Evolutionary conservation across 768 basidiomycete species (phyloP).

Genomic region (Coprinellus micaceus): DNA sequence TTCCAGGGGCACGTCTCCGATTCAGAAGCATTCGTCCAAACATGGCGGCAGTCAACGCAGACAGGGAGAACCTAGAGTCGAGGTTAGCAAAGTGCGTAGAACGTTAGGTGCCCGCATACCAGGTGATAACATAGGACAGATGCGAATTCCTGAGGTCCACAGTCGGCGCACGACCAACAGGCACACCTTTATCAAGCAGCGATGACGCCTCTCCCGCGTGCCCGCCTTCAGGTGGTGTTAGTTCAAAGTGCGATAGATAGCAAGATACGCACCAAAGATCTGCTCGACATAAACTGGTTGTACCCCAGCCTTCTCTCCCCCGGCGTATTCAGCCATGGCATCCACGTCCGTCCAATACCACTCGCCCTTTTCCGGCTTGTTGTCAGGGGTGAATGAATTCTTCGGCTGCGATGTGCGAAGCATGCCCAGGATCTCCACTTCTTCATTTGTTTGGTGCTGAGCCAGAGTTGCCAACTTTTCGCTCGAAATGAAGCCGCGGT

Average conservation of each 20-base stretch:
- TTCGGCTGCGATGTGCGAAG: slow-evolving; percentile 71
- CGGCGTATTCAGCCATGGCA: slow-evolving; percentile 73
- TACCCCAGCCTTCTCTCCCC: slow-evolving; percentile 65
- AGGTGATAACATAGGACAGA: slow-evolving; percentile 91
- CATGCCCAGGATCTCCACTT: slow-evolving; percentile 83
- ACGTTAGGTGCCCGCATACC: slow-evolving; percentile 45
- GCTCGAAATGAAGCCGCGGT: slow-evolving; percentile 85
- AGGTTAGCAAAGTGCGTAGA: background rate
- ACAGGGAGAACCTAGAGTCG: slow-evolving; percentile 76
- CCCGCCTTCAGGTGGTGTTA: slow-evolving; percentile 55
- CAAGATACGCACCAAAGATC: slow-evolving; percentile 68
- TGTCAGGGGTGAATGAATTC: slow-evolving; percentile 86
- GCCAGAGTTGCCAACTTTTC: slow-evolving; percentile 31
- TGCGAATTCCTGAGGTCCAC: slow-evolving; percentile 93
- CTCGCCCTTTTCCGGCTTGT: slow-evolving; percentile 68
- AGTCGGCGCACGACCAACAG: slow-evolving; percentile 77
- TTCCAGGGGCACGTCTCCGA: slow-evolving; percentile 45
- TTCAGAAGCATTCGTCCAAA: slow-evolving; percentile 63
- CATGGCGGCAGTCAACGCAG: slow-evolving; percentile 81
- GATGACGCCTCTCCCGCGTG: slow-evolving; percentile 70
- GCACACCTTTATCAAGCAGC: slow-evolving; percentile 65
- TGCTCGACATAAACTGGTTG: slow-evolving; percentile 90
- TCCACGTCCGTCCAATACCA: slow-evolving; percentile 94
- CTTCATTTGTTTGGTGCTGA: slow-evolving; percentile 40
- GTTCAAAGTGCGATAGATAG: background rate